Evolutionary conservation across 495 filamentous ascomycete species (phyloP), one percentile per base, ranked within the genome.

Genomic region (Neurospora sp.): DNA sequence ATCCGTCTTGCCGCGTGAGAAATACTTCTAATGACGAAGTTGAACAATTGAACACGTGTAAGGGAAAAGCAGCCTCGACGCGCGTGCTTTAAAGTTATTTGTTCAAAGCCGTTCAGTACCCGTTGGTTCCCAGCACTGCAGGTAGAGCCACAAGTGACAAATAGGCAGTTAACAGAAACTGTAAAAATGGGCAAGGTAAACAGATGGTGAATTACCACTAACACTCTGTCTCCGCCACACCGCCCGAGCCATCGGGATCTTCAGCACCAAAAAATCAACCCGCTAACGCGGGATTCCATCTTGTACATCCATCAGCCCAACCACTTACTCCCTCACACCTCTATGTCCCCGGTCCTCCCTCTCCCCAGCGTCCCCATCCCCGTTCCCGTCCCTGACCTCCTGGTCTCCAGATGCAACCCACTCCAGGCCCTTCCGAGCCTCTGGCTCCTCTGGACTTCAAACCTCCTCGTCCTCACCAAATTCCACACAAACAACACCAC

Each of bases 21-120:
- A 39, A 39, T 39, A 39, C 9, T 39, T 39, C 38, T 39, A 88
- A 4, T 93, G 8, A 39, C 4, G 38, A 39, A 39, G 38, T 39
- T 39, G 0, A 8, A 39, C 38, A 39, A 39, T 39, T 39, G 38
- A 39, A 39, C 9, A 39, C 38, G 38, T 39, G 38, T 39, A 39
- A 39, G 38, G 7, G 38, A 39, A 39, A 41, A 41, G 40, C 40
- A 41, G 12, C 12, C 40, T 41, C 40, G 40, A 16, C 40, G 40
- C 40, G 40, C 40, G 12, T 41, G 40, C 12, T 41, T 41, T 41
- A 12, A 41, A 41, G 40, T 41, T 41, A 41, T 41, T 41, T 41
- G 12, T 41, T 41, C 40, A 41, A 41, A 41, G 40, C 40, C 12
- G 40, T 41, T 41, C 16, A 41, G 40, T 41, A 41, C 16, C 12